Evolutionary conservation across 371 early-diverging fungal species (phyloP).

Genomic region (Mortierella sp.): DNA sequence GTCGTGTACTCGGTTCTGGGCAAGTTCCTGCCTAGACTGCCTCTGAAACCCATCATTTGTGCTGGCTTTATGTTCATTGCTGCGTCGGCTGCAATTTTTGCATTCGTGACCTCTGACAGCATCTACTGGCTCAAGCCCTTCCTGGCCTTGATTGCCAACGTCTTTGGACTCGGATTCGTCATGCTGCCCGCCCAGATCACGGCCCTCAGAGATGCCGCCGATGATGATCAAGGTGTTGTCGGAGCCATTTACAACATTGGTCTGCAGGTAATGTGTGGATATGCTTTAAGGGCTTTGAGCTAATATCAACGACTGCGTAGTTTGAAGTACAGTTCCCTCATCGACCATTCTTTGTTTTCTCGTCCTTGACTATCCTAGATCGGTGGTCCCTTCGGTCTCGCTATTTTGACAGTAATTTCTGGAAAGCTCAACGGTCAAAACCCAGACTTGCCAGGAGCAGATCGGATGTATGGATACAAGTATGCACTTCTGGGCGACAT

Average conservation of each 20-base stretch:
- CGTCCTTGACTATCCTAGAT: slow-evolving; percentile 15
- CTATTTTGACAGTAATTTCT: slow-evolving; percentile 49
- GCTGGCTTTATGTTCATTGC: slow-evolving; percentile 28
- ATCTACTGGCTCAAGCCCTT: slow-evolving; percentile 46
- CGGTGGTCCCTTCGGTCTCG: slow-evolving; percentile 48
- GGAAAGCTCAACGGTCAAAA: slow-evolving; percentile 31
- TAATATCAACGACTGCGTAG: not conserved
- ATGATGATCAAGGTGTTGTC: slow-evolving; percentile 53
- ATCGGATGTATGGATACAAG: slow-evolving; percentile 47
- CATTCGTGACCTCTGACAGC: slow-evolving; percentile 36
- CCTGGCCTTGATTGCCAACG: slow-evolving; percentile 35
- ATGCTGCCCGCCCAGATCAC: slow-evolving; percentile 54
- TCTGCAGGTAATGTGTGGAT: slow-evolving; percentile 32
- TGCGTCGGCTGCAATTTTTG: slow-evolving; percentile 35
- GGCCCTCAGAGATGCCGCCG: slow-evolving; percentile 43
- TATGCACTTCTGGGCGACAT: slow-evolving; percentile 33
- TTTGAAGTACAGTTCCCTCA: no score
- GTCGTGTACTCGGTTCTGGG: slow-evolving; percentile 42
- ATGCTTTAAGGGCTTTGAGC: no score
- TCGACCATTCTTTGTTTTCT: no score
- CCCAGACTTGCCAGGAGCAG: slow-evolving; percentile 12
- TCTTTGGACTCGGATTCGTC: slow-evolving; percentile 46
- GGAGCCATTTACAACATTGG: slow-evolving; percentile 53
- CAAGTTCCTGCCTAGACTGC: slow-evolving; percentile 31
- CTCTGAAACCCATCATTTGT: slow-evolving; percentile 41